These are phyloP conservation scores for Nelumbo lutea DNA, from an alignment of 164 flowering plant genomes.

Conservation along the genomic window DNA sequence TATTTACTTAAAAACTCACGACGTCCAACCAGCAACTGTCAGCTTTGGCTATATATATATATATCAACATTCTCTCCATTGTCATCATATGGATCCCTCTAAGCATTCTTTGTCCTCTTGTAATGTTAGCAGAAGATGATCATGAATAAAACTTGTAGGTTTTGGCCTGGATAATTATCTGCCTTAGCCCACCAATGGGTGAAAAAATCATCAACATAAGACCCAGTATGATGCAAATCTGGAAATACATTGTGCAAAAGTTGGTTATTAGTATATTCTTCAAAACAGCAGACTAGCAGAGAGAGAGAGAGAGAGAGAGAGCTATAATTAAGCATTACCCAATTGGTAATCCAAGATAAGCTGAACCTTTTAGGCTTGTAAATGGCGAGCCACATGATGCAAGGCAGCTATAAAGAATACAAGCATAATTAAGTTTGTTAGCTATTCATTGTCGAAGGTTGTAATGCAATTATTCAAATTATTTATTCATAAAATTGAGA, in stretches of 20 bases:
- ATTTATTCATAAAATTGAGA: not conserved
- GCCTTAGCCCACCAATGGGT: slow-evolving; percentile 67
- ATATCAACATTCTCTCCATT: too few relatives aligned
- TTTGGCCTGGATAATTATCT: slow-evolving; percentile 42
- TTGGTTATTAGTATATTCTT: not conserved
- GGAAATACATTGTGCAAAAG: slow-evolving; percentile 8
- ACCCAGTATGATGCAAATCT: slow-evolving; percentile 65
- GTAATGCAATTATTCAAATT: too few relatives aligned
- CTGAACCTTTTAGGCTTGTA: slow-evolving; percentile 51
- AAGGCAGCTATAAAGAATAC: slow-evolving; percentile 46
- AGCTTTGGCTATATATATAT: too few relatives aligned
- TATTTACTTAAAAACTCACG: too few relatives aligned
- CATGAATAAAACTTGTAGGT: slow-evolving; percentile 49
- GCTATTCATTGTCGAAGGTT: not conserved
- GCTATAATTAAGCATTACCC: slow-evolving; percentile 31
- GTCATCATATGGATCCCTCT: not conserved
- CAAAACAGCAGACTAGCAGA: not conserved
- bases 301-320: not conserved
- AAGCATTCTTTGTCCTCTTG: not conserved
- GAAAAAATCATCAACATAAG: slow-evolving; percentile 44
- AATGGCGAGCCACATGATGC: slow-evolving; percentile 66
- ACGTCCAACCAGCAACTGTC: too few relatives aligned
- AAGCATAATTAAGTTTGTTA: not conserved
- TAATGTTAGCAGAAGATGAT: slow-evolving; percentile 2
- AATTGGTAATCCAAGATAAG: slow-evolving; percentile 57